Base-by-base conservation (phyloP, 768 basidiomycete genomes). In the Zangia roseola region DNA sequence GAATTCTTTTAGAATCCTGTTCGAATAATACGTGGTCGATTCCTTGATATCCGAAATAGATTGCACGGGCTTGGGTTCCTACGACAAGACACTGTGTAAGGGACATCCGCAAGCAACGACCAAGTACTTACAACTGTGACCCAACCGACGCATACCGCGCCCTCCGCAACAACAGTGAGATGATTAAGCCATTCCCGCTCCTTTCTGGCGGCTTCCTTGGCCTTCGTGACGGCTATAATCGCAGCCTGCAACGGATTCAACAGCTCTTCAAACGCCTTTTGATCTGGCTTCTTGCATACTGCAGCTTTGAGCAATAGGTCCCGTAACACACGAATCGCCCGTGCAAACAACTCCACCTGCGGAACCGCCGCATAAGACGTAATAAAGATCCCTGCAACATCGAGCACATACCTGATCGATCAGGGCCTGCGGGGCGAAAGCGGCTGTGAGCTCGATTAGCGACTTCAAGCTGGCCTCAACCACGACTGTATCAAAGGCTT, bases 1-100 rank as follows among this genome's bases (percentile, higher is more conserved):
- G 77, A 80, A 91, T 54, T 94, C 91, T 68, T 93, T 91, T 69
- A 93, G 84, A 39, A 98, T 79, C 50, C 85, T 83, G 69, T 97
- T 91, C 2, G 84, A 85, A 66, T 92, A 98, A 71, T 91, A 99
- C 61, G 82, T 77, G 10, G 86, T 81, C 4, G 89, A 81, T 21
- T 97, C 93, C 69, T 89, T 94, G 68, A 88, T 80, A 41, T 94
- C 91, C 16, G 69, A 73, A n/a, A 97, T 74, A 55, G 79, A 86
- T 21, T 87, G 81, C 5, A 78, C 90, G 1, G 95, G 95, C 63
- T 89, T 91, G 7, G 83, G 79, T 72, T 91, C 75, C 75, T 79
- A 52, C 36, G 34, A 21, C 28, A 21, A 45, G 17, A 38, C 7
- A 17, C 45, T 10, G 25, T 8, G 23, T 40, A 35, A 38, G n/a